Evolutionary conservation across 2,329 filamentous ascomycete species (phyloP).

Genomic region (Calonectria leucothoes): DNA sequence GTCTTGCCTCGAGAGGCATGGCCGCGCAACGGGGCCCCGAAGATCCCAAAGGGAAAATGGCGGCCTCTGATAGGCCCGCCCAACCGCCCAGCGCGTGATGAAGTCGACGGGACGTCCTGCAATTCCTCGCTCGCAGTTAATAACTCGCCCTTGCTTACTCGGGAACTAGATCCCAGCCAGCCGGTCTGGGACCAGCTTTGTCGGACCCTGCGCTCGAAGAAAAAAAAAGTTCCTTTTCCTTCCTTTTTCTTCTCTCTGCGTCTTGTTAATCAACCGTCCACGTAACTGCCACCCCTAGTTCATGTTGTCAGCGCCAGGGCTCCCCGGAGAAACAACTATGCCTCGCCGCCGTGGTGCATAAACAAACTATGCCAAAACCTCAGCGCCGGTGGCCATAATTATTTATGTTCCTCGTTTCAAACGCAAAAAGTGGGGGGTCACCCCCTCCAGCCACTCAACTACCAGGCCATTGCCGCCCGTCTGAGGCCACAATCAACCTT

Average conservation of each 20-base stretch:
- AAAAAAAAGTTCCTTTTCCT: neutral
- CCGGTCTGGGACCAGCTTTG: neutral
- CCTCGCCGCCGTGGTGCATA: constrained; percentile 16
- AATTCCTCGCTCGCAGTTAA: neutral
- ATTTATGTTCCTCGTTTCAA: constrained; percentile 10
- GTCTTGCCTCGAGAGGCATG: constrained; percentile 7
- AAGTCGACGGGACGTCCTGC: constrained; percentile 3
- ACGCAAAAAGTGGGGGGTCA: neutral
- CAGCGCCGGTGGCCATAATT: neutral
- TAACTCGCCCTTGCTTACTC: constrained; percentile 4
- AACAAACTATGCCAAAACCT: constrained; percentile 12
- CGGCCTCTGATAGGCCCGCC: constrained; percentile 13
- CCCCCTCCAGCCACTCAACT: constrained; percentile 11
- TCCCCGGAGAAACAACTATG: neutral
- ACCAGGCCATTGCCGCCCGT: neutral
- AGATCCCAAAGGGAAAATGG: neutral
- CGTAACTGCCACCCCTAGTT: neutral
- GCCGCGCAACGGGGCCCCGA: constrained; percentile 9
- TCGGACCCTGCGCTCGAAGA: neutral
- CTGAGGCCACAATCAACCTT: constrained; percentile 11
- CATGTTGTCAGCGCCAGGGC: constrained; percentile 1
- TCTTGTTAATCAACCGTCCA: neutral
- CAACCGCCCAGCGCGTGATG: constrained; percentile 12
- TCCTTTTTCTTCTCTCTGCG: neutral
- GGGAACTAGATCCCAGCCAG: neutral